Base-by-base conservation (phyloP, 192 early-diverging fungal species). In the Gamsiella multidivaricata region DNA sequence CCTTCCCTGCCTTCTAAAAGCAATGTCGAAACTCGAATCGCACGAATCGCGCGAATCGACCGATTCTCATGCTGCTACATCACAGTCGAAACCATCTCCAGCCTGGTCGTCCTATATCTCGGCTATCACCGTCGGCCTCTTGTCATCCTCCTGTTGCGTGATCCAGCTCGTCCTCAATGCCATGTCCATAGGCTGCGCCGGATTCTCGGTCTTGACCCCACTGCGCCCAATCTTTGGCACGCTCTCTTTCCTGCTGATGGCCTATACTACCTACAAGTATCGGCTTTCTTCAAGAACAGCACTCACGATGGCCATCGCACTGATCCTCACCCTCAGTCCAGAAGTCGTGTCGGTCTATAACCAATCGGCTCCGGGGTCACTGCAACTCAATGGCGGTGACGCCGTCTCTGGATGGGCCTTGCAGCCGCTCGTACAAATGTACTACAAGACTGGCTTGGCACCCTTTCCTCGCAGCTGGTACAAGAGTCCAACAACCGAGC, bases 131-230 rank as follows among this genome's bases (percentile, higher is more conserved):
- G 52, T 61, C 10, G 82, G 81, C 1, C 69, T 88, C 1, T 56
- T 87, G 11, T 76, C 82, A 0, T 85, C 82, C 2, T 83, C 79
- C 11, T 88, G 87, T 56, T 88, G 87, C 37, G 41, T 87, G 0
- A 73, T 88, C 33, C 87, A 88, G 31, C 69, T 88, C 31, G 22
- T 80, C 1, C 80, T 88, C 29, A 88, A 88, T 65, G 3, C 71
- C 10, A 79, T 87, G 33, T 88, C 87, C 0, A 54, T 88, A 22
- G 79, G 80, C 17, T 88, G 87, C 52, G 87, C 87, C 1, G 85
- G 87, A 18, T 87, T 88, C 70, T 66, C 84, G 4, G 29, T 87
- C n/a, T 59, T 88, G 17, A 85, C 87, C 20, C 81, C 86, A 2
- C 79, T 72, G 17, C 81, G 87, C 2, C 69, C 81, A 6, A 2